Base-by-base conservation (phyloP, 352 stramenopile genomes). In the Phytopythium montanum region DNA sequence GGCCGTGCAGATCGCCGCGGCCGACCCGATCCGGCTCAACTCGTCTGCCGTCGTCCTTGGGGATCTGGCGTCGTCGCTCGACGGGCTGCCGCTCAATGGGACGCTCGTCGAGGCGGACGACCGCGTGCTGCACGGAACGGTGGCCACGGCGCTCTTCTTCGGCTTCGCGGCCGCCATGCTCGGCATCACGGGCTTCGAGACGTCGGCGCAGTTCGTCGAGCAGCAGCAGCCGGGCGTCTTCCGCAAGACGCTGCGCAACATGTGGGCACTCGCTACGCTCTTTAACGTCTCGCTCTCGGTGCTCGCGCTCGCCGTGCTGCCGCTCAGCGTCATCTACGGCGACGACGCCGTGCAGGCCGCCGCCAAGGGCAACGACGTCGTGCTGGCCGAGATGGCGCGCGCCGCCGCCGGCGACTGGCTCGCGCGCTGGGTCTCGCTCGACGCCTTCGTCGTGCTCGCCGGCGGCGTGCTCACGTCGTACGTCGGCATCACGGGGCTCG, bases 181-280 rank as follows among this genome's bases (percentile, higher is more conserved):
- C 21, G 91, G 91, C 53, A 92, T 97, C 56, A 94, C 81, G 16
- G 91, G 91, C 26, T 97, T 97, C 56, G 91, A 97, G 72, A 96
- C 84, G 0, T 92, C 81, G 49, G 86, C 87, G 6, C 88, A 97
- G 63, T 97, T 97, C 73, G 85, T 97, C 14, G 88, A 97, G 65
- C 83, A 96, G 70, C 88, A 97, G 67, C 73, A 76, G 29, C 73
- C 79, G 5, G 86, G 88, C 2, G 87, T 97, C 9, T 97, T 97
- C 60, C 67, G 77, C 42, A 82, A 86, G 60, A 88, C 79, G 12
- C 61, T 90, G 58, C 59, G 76, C 23, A 94, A 94, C 62, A 96
- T 97, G 88, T 96, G 88, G 88, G 25, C 73, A 5, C 85, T 88
- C 44, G 89, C 92, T 10, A 85, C 85, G 3, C 64, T 96, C 31